Base-by-base conservation (phyloP, 345 rosid genomes). In the Schrenkiella parvula region DNA sequence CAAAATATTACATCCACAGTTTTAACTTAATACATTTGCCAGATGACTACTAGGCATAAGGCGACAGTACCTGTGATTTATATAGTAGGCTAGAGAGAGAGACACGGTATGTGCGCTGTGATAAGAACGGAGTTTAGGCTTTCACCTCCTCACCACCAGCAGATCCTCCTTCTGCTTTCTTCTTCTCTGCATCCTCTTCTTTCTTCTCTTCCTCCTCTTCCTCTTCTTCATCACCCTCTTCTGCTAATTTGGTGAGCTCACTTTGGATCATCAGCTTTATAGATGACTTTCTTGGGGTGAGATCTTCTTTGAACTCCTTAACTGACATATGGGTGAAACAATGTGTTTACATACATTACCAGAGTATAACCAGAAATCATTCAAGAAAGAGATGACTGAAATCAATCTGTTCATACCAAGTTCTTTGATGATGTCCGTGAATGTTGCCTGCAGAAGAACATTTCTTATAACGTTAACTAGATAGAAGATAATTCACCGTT, bases 171-270 rank as follows among this genome's bases (percentile, higher is more conserved):
- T 52, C 78, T 34, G 77, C 66, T 73, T 73, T 46, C 71, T 73
- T 66, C 31, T 44, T 64, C 65, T 38, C 52, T 39, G 43, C 70
- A 31, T 64, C 65, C 19, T 64, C 64, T 17, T 72, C 56, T 56
- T 70, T 71, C 66, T 83, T 78, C 1, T 80, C 85, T 28, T 82
- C 81, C 80, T 56, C 76, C 8, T 81, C 83, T 1, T 71, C 86
- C 8, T 82, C 90, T 10, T 79, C 91, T n/a, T 86, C 89, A 8
- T 83, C 91, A 13, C 66, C 88, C 34, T 83, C 98, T 32, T 88
- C 97, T 0, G 98, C 93, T 78, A 92, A 80, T 82, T 88, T 92
- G 22, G 93, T 85, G 53, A 92, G 98, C 85, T 92, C 98, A n/a
- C 80, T 88, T 70, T 90, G 98, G 71, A 92, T 92, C 82, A 90